Base-by-base conservation (phyloP, 2,329 filamentous ascomycete species). In the Neocucurbitaria cava region DNA sequence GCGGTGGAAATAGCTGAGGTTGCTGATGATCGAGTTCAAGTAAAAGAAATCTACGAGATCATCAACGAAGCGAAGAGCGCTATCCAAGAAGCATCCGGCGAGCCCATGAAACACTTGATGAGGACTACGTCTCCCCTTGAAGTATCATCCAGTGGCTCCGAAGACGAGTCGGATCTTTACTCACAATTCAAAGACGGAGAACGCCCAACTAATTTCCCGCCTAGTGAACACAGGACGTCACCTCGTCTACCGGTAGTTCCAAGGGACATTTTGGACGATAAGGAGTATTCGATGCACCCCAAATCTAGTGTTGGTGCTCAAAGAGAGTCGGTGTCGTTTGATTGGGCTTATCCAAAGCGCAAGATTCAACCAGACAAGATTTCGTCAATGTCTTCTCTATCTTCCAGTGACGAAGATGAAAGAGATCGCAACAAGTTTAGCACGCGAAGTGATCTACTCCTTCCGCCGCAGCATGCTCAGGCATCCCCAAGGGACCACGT, bases 41-140 rank as follows among this genome's bases (percentile, higher is more conserved):
- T 73, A 5, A 65, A 75, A 17, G 75, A 79, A 23, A 73, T 79
- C 17, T 72, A 75, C 30, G 56, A 68, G 1, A 76, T 79, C 13
- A 72, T 80, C 15, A 66, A 78, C 51, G 71, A 69, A 51, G 77
- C 77, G 1, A 72, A 69, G 20, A 55, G 67, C 10, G 74, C 74
- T 3, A 56, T 80, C 8, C 64, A 69, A 18, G 69, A 70, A 28
- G 69, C 75, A 21, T 64, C 66, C n/a, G 33, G 15, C 24, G 59
- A 65, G 8, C 65, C 69, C 5, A 44, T 35, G 7, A 55, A 30
- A 39, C 56, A 64, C 44, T 49, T 71, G 17, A 68, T 70, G 65
- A 40, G 35, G 6, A 62, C 55, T 10, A 49, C 41, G 15, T 66
- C 66, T 31, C 69, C 69, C 24, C 61, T 73, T 3, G 43, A 54